These are phyloP conservation scores for Carpinus viminea DNA, from an alignment of 306 rosid species.

Conservation along the genomic window DNA sequence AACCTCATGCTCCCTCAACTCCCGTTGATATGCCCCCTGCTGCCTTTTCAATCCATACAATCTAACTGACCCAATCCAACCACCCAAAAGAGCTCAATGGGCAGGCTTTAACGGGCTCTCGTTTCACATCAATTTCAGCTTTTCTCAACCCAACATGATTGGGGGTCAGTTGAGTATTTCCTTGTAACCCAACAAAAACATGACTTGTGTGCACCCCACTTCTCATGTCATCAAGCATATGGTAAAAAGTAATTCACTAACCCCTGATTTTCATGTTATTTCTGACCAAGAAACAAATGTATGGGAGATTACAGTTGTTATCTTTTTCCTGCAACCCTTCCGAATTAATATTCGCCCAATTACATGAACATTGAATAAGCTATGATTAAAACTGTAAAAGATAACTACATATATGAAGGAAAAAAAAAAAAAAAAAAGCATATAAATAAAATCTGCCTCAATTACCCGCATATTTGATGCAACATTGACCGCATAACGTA, in stretches of 20 bases:
- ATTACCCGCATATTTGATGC: conserved; percentile 80
- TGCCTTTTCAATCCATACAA: not conserved
- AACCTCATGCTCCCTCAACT: not conserved
- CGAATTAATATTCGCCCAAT: not conserved
- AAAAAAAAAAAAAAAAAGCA: not conserved
- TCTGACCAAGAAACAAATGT: not conserved
- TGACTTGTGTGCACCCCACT: not conserved
- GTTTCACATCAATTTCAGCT: too few relatives aligned
- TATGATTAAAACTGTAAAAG: not conserved
- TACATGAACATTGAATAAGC: not conserved
- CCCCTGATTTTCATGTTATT: not conserved
- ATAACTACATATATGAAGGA: not conserved
- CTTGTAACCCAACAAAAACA: too few relatives aligned
- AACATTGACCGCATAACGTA: conserved; percentile 58
- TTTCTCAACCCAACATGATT: too few relatives aligned
- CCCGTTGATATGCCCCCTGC: not conserved
- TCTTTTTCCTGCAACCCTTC: not conserved
- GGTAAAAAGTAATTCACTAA: not conserved
- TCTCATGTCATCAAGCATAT: not conserved
- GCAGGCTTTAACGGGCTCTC: not conserved
- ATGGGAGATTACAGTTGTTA: not conserved
- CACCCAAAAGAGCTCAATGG: not conserved
- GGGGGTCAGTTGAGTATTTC: too few relatives aligned
- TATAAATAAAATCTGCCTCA: not conserved
- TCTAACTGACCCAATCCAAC: not conserved